Evolutionary conservation across 176 grass and related monocot species (phyloP).

Genomic region (Canna indica): DNA sequence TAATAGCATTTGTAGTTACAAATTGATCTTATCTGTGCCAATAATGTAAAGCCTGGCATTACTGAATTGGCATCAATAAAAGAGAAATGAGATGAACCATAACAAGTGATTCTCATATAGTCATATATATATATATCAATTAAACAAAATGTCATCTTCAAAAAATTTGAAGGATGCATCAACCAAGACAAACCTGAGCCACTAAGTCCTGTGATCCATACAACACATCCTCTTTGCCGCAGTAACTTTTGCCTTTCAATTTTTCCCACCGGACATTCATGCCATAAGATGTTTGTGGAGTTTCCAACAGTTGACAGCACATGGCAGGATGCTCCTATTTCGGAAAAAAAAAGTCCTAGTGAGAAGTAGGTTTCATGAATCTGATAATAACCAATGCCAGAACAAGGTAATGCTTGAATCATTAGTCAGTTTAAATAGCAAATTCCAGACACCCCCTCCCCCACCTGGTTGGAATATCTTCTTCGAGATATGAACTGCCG

Average conservation of each 20-base stretch:
- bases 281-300: constrained; percentile 6
- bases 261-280: constrained; percentile 15
- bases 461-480: too few species aligned
- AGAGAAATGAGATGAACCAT: neutral
- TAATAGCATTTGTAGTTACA: too few species aligned
- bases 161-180: neutral
- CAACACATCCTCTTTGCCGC: constrained; percentile 3
- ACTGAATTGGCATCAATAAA: too few species aligned
- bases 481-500: too few species aligned
- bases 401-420: neutral
- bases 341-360: neutral
- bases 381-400: neutral
- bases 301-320: constrained; percentile 7
- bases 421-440: neutral
- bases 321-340: neutral
- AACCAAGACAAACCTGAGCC: constrained; percentile 14
- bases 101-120: too few species aligned
- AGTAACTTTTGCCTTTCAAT: neutral
- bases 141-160: neutral
- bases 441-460: too few species aligned
- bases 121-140: neutral
- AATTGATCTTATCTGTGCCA: too few species aligned
- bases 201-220: constrained; percentile 6
- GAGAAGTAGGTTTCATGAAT: neutral
- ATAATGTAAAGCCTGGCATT: too few species aligned